Percentiles rank a stretch among this genome's conserved stretches.
These are phyloP conservation scores for Sclerotinia subarctica DNA, from an alignment of 2,329 filamentous ascomycete genomes.

Conservation along the genomic window DNA sequence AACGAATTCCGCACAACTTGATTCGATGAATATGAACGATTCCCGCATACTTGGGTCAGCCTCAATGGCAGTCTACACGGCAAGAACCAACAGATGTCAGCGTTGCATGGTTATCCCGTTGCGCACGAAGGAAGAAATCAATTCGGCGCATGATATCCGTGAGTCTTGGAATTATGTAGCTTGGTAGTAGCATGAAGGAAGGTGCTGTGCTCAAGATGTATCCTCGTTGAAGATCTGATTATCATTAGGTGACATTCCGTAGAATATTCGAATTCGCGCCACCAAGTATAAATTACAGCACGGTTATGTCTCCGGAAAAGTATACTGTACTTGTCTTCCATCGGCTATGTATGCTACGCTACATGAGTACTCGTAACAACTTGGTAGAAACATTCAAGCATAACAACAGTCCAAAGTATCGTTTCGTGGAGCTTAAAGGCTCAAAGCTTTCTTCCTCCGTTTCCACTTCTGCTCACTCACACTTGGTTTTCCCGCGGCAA, in stretches of 20 bases:
- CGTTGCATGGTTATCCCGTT: background rate
- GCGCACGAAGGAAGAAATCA: no score
- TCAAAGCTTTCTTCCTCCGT: background rate
- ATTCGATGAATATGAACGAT: background rate
- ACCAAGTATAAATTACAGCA: background rate
- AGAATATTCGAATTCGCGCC: background rate
- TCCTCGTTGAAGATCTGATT: background rate
- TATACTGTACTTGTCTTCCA: no score
- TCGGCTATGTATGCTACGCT: no score
- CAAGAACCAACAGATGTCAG: background rate
- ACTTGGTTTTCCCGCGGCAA: background rate
- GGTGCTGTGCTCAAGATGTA: background rate
- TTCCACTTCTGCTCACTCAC: background rate
- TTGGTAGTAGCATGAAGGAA: background rate
- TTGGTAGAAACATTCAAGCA: background rate
- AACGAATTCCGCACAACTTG: background rate
- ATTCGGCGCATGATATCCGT: no score
- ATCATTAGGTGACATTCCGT: background rate
- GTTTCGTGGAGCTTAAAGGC: background rate
- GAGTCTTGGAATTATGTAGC: background rate
- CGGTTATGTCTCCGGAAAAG: background rate
- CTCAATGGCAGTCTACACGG: no score
- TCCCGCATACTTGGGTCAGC: no score
- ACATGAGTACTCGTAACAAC: no score
- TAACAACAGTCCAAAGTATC: background rate